These are phyloP conservation scores for Cicer yamashitae DNA, from an alignment of 306 rosid species.

Conservation along the genomic window DNA sequence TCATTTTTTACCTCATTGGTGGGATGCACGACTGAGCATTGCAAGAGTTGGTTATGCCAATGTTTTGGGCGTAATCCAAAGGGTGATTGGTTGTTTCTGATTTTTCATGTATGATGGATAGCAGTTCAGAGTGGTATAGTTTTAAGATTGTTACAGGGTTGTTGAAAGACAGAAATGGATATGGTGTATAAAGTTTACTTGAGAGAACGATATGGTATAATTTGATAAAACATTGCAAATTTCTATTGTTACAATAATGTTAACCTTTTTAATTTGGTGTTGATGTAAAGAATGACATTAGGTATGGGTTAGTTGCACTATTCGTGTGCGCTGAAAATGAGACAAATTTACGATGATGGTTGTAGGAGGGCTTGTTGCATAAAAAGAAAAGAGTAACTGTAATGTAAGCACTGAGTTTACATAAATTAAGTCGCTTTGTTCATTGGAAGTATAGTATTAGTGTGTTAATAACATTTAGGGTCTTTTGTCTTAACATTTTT, in stretches of 20 bases:
- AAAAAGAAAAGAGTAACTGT: not conserved
- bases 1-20: not conserved
- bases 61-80: slow-evolving; percentile 13
- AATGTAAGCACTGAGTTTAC: not conserved
- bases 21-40: not conserved
- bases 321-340: not conserved
- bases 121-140: slow-evolving; percentile 19
- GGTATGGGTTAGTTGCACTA: not conserved
- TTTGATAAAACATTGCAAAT: slow-evolving; percentile 2
- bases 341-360: not conserved
- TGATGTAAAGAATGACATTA: not conserved
- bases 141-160: slow-evolving; percentile 14
- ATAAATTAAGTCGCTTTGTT: not conserved
- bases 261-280: not conserved
- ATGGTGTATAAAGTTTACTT: slow-evolving; percentile 27
- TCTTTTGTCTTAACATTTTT: too few relatives aligned
- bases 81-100: not conserved
- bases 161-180: slow-evolving; percentile 28
- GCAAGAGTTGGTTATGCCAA: slow-evolving; percentile 4
- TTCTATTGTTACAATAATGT: slow-evolving; percentile 3
- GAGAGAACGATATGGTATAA: slow-evolving; percentile 17
- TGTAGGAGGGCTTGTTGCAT: not conserved
- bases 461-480: not conserved
- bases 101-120: not conserved
- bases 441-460: not conserved